Conservation (phyloP, 306 rosid genomes). For the Psophocarpus tetragonolobus region DNA sequence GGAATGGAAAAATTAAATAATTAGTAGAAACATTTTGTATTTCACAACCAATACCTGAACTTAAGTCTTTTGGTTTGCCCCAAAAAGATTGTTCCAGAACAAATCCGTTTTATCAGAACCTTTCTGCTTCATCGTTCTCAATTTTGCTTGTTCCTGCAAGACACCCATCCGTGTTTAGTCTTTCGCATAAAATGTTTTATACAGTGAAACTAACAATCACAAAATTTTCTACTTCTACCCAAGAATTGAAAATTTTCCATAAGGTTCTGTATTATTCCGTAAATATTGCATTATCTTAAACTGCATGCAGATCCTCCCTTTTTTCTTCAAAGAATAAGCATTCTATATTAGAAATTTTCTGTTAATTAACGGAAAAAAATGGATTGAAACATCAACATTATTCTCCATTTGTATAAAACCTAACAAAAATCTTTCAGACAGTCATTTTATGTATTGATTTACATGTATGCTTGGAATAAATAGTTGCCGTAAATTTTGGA, state of each 20-base stretch:
- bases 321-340: background rate
- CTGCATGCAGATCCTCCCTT: no score
- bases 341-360: constrained; percentile 15
- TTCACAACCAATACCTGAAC: constrained; percentile 55
- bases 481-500: no score
- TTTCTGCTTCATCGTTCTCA: constrained; percentile 76
- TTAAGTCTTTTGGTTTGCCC: constrained; percentile 62
- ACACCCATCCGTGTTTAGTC: constrained; percentile 15
- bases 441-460: no score
- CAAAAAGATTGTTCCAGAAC: constrained; percentile 84
- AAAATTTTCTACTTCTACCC: background rate
- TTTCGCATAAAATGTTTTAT: background rate
- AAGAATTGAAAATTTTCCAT: background rate
- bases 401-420: no score
- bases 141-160: constrained; percentile 71
- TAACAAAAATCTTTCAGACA: constrained; percentile 38
- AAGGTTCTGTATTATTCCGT: background rate
- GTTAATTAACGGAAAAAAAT: no score
- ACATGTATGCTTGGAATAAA: no score
- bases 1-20: background rate
- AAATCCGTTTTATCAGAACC: constrained; percentile 50
- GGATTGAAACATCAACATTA: no score
- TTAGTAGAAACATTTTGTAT: background rate
- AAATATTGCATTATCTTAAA: no score
- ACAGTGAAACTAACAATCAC: constrained; percentile 18